phyloP scores from a whole-genome alignment of 768 basidiomycete species.

The Hortiboletus flavorubellus region DNA sequence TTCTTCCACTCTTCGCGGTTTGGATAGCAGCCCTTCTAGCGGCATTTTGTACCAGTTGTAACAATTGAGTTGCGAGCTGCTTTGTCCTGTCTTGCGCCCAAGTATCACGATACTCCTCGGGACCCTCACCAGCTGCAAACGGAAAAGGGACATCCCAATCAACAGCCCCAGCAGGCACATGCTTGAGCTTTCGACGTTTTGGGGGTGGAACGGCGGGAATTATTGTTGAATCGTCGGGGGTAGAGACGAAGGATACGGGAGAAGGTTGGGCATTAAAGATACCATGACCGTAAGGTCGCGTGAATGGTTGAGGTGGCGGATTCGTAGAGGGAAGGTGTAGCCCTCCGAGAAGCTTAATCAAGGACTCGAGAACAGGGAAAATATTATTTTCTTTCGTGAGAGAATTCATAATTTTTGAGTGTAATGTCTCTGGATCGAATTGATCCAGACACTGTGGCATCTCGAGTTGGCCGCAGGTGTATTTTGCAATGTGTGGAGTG shows the following conservation, averaged over 20 bases:
- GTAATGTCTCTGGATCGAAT: constrained; percentile 42
- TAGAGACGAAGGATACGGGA: neutral
- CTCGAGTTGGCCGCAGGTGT: neutral
- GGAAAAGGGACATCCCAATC: constrained; percentile 87
- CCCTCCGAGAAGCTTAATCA: constrained; percentile 54
- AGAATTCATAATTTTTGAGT: constrained; percentile 56
- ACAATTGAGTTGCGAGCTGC: constrained; percentile 58
- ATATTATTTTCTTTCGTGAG: constrained; percentile 64
- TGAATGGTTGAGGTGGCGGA: constrained; percentile 7
- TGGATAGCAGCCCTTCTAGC: constrained; percentile 58
- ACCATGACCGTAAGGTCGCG: constrained; percentile 22
- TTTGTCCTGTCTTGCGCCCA: constrained; percentile 67
- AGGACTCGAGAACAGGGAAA: constrained; percentile 59
- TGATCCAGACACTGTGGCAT: constrained; percentile 18
- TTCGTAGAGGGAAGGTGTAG: constrained; percentile 16
- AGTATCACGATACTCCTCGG: constrained; percentile 54
- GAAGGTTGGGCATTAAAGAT: constrained; percentile 1
- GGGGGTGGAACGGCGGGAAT: constrained; percentile 21
- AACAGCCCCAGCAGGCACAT: constrained; percentile 73
- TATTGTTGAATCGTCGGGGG: neutral
- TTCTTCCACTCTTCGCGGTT: constrained; percentile 22
- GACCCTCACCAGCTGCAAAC: constrained; percentile 67
- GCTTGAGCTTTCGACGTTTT: constrained; percentile 62
- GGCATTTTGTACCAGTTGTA: constrained; percentile 57
- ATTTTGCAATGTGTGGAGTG: constrained; percentile 21